Evolutionary conservation across 129 eudicot genomes (phyloP).

Genomic region (Erigeron canadensis): DNA sequence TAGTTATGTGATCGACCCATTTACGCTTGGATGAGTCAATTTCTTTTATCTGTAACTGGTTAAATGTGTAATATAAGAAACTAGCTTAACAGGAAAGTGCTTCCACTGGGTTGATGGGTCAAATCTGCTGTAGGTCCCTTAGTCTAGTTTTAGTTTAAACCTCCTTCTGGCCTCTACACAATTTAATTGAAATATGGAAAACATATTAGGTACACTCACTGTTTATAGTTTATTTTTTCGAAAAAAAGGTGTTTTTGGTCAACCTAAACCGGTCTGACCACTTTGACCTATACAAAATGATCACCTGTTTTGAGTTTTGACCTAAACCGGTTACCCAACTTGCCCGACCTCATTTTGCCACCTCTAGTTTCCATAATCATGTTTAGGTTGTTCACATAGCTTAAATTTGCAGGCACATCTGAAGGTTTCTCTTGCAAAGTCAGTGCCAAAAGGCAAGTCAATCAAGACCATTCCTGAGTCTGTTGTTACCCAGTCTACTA

Average conservation of each 20-base stretch:
- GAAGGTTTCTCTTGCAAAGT: constrained; percentile 71
- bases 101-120: not conserved
- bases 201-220: not conserved
- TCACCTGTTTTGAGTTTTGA: not conserved
- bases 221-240: not conserved
- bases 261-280: not conserved
- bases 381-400: constrained; percentile 5
- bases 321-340: not conserved
- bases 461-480: constrained; percentile 28
- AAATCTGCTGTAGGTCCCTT: not conserved
- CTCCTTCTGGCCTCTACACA: too few relatives aligned
- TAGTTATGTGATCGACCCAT: constrained; percentile 15
- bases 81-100: not conserved
- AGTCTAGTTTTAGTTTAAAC: too few relatives aligned
- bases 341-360: not conserved
- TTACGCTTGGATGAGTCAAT: not conserved
- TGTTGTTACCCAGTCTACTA: not conserved
- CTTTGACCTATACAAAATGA: not conserved
- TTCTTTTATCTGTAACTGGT: not conserved
- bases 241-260: not conserved
- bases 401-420: constrained; percentile 44
- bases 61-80: not conserved
- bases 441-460: constrained; percentile 43
- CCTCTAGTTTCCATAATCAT: not conserved
- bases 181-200: not conserved